Base-by-base conservation (phyloP, 2,329 filamentous ascomycete genomes). In the Penicillium sp. region DNA sequence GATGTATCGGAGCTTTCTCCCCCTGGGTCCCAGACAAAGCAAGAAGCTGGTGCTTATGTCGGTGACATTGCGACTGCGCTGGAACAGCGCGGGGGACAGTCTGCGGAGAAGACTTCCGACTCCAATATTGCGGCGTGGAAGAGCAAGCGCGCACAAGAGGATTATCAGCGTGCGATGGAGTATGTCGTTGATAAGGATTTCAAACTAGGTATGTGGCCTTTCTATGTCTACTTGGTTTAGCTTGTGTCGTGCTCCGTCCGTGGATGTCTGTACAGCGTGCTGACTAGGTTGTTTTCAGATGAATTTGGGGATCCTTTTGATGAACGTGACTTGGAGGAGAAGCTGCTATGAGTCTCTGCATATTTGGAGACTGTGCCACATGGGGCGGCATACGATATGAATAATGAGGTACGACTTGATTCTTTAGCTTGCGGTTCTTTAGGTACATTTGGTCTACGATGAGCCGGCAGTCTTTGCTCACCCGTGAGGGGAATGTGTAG, bases 61-160 rank as follows among this genome's bases (percentile, higher is more conserved):
- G 48, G 39, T 6, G 54, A 48, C 0, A n/a, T 51, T 4, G 47
- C 37, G 4, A 32, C 41, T 21, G 10, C 38, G 9, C 12, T 55
- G 15, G 60, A 64, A 46, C 27, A 52, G 44, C 54, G 48, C 37
- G 15, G 51, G 29, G 44, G 42, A 18, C n/a, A 39, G 44, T 21
- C 42, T 21, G 18, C 54, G 41, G 54, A 54, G 9, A 58, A 58
- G 60, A 62, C 62, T 54, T 73, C 74, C 49, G 72, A 78, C 35
- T 70, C 74, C 56, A 80, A 80, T 8, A 79, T 81, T 3, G 78
- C 77, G 44, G 72, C 72, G 9, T 86, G 82, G 81, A 76, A 75
- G 60, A 82, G 76, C 58, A 82, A 80, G 68, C 84, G 83, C 63
- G 79, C 81, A 6, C 68, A 78, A 57, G 83, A 85, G 56, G 83